A percentile compares a stretch with the other conserved stretches of the same genome.
Conservation (phyloP, 2,329 filamentous ascomycete species). For the Aspergillus fijiensis region DNA sequence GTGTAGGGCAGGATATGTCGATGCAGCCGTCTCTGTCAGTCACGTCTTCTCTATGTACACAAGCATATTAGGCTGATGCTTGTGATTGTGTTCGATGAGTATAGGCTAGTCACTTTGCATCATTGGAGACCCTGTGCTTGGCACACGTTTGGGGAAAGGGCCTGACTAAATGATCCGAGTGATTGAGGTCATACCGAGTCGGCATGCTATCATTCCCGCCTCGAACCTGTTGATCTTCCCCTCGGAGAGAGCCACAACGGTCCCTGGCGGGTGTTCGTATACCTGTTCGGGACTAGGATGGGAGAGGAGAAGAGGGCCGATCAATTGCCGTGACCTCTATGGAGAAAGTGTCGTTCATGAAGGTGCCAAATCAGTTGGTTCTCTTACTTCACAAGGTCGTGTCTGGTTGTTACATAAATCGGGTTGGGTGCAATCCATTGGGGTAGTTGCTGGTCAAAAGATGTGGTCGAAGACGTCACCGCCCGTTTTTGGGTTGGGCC, state of each 20-base stretch:
- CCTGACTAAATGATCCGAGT: neutral
- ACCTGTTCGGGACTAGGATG: conserved; percentile 3
- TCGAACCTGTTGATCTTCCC: conserved; percentile 6
- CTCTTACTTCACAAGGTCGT: neutral
- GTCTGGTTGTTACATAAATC: neutral
- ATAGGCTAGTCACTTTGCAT: neutral
- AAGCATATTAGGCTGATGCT: neutral
- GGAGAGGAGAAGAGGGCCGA: neutral
- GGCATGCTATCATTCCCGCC: neutral
- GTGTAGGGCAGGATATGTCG: neutral
- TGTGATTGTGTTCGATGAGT: neutral
- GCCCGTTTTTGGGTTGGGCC: conserved; percentile 3
- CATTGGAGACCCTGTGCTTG: neutral
- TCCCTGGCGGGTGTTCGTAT: conserved; percentile 9
- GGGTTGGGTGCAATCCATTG: conserved; percentile 1
- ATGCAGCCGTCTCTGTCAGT: neutral
- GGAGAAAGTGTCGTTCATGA: neutral
- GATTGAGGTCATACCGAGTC: conserved; percentile 6
- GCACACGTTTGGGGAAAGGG: neutral
- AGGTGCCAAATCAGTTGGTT: neutral
- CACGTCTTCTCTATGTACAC: neutral
- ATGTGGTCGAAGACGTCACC: conserved; percentile 19
- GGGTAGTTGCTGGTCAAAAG: neutral
- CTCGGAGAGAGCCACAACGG: conserved; percentile 3
- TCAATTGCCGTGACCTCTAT: neutral